Evolutionary conservation across 345 rosid species (phyloP), one percentile per base, ranked within the genome.

Genomic region (Camelina laxa): DNA sequence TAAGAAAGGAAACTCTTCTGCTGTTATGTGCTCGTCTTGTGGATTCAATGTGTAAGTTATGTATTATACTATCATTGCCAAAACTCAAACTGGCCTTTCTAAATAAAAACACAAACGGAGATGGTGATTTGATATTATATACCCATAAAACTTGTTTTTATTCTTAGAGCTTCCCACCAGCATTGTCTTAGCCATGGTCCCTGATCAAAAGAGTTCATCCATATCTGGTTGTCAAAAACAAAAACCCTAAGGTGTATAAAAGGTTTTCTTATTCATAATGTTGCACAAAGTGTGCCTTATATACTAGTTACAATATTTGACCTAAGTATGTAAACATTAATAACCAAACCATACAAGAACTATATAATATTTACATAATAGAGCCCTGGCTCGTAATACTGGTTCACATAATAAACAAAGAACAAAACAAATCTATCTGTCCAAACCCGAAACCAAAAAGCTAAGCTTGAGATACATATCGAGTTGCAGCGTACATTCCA

Each of bases 61-160:
- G 75, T 53, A 54, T 69, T 53, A 54, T 69, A 63, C 75, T 54
- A 62, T 13, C 9, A 35, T 14, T 69, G 69, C 75, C 47, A 63
- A 22, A 69, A 45, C 70, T 17, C 5, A 20, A 33, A 33, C 36
- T 33, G 36, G 36, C 2, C 9, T 33, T 7, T 33, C 0, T 33
- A 1, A 33, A 33, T 33, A 33, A 33, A 33, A 33, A 33, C 9
- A 33, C 9, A 33, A 33, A 33, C 9, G 8, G 8, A 33, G 8
- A 48, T 7, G 5, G 3, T 42, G 57, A 75, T 41, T 38, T 60
- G 42, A 71, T 21, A 38, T 58, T 21, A 36, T 45, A 4, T 59
- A 16, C 58, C 36, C 3, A 59, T 38, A 11, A 35, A 15, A 50
- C 7, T 19, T 60, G 17, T 16, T 72, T 48, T 72, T 61, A 50